A percentile compares a stretch with the other conserved stretches of the same genome.
phyloP scores from a whole-genome alignment of 176 grass and related monocot genomes.

The Triticum turgidum region DNA sequence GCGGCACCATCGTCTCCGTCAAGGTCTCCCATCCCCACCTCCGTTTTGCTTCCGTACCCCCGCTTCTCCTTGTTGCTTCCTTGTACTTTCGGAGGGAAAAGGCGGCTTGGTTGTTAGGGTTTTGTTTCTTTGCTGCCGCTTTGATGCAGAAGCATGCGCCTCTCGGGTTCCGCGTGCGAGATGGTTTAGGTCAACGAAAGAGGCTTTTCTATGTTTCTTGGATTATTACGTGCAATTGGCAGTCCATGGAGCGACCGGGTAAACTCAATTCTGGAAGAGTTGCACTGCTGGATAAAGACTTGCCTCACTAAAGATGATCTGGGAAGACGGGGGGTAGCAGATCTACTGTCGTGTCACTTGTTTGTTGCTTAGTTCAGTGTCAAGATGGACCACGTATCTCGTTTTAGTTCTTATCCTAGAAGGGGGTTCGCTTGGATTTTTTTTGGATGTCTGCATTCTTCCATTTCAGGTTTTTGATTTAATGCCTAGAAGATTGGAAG shows the following conservation, averaged over 20 bases:
- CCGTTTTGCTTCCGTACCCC: not conserved
- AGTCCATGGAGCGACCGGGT: not conserved
- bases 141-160: not conserved
- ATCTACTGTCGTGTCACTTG: not conserved
- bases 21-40: constrained; percentile 34
- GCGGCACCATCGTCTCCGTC: constrained; percentile 70
- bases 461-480: not conserved
- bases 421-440: not conserved
- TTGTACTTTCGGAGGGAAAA: not conserved
- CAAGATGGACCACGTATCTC: not conserved
- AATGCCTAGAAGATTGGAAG: not conserved
- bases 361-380: not conserved
- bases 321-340: not conserved
- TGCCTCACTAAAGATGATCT: not conserved
- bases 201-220: not conserved
- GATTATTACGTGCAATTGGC: not conserved
- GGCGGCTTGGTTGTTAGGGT: not conserved
- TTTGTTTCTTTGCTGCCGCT: constrained; percentile 13
- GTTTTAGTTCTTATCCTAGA: not conserved
- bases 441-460: not conserved
- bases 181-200: not conserved
- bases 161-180: not conserved
- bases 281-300: not conserved
- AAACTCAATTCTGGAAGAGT: not conserved
- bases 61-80: not conserved